Percentiles rank a stretch among this genome's conserved stretches.
phyloP scores from a whole-genome alignment of 257 asterid genomes.

The Solanum pimpinellifolium region DNA sequence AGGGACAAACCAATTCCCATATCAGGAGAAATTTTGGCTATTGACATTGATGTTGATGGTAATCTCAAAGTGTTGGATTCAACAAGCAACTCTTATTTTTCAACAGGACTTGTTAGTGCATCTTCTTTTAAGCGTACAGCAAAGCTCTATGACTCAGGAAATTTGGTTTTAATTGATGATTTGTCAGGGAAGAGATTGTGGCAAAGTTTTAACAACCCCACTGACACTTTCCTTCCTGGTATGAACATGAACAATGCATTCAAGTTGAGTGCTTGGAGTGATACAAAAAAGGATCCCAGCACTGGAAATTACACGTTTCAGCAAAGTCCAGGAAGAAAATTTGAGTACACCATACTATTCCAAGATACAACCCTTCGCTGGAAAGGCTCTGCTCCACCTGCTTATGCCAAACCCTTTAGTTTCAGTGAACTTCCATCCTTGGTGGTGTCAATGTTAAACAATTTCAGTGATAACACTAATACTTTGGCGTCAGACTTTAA shows the following conservation, averaged over 20 bases:
- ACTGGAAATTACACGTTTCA: slow-evolving; percentile 1
- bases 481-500: no score
- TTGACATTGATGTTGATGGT: slow-evolving; percentile 12
- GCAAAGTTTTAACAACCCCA: slow-evolving; percentile 23
- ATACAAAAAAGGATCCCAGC: not conserved
- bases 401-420: not conserved
- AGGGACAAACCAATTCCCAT: slow-evolving; percentile 2
- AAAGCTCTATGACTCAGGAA: slow-evolving; percentile 22
- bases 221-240: slow-evolving; percentile 28
- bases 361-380: not conserved
- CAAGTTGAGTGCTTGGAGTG: slow-evolving; percentile 15
- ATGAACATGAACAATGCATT: slow-evolving; percentile 8
- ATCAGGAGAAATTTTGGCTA: not conserved
- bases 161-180: slow-evolving; percentile 15
- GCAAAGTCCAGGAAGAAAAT: not conserved
- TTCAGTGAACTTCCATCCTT: not conserved
- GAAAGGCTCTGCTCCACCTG: slow-evolving; percentile 3
- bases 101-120: not conserved
- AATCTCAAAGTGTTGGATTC: slow-evolving; percentile 3
- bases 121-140: not conserved
- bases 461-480: not conserved
- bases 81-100: not conserved
- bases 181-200: slow-evolving; percentile 1
- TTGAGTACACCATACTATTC: not conserved
- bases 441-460: not conserved